These are phyloP conservation scores for Parietaria judaica DNA, from an alignment of 306 rosid species.

Conservation along the genomic window DNA sequence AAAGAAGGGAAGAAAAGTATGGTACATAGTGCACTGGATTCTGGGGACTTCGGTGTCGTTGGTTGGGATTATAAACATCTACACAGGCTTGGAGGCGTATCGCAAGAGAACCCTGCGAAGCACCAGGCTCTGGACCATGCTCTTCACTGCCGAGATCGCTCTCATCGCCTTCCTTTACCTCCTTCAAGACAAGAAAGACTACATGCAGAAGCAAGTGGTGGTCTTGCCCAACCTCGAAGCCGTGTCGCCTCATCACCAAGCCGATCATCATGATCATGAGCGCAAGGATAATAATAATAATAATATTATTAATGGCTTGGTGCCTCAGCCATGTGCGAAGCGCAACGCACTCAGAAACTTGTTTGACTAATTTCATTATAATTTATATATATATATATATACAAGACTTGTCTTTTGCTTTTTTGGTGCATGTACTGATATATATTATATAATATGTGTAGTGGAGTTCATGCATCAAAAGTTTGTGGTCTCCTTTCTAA, in stretches of 20 bases:
- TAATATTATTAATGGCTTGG: conserved; percentile 37
- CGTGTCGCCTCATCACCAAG: conserved; percentile 28
- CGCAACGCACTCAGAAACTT: conserved; percentile 72
- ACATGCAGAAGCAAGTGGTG: conserved; percentile 67
- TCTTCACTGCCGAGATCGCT: conserved; percentile 68
- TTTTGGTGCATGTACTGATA: conserved; percentile 51
- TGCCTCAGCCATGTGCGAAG: conserved; percentile 56
- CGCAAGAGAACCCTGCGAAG: conserved; percentile 55
- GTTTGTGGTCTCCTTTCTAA: background rate
- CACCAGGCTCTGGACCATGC: conserved; percentile 64
- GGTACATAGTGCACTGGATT: conserved; percentile 85
- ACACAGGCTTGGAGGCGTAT: conserved; percentile 75
- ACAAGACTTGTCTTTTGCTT: background rate
- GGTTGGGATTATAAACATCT: conserved; percentile 70
- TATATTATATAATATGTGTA: background rate
- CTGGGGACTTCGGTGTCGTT: conserved; percentile 65
- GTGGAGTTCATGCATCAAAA: conserved; percentile 48
- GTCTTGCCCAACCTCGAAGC: conserved; percentile 32
- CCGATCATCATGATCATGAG: conserved; percentile 4
- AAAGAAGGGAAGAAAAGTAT: conserved; percentile 59
- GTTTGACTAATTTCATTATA: conserved; percentile 50
- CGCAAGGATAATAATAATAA: conserved; percentile 33
- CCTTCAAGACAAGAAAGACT: conserved; percentile 77
- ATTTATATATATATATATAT: too few relatives aligned
- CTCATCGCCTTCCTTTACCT: conserved; percentile 61